Evolutionary conservation across 129 eudicot species (phyloP).

Genomic region (Heracleum sosnowskyi): DNA sequence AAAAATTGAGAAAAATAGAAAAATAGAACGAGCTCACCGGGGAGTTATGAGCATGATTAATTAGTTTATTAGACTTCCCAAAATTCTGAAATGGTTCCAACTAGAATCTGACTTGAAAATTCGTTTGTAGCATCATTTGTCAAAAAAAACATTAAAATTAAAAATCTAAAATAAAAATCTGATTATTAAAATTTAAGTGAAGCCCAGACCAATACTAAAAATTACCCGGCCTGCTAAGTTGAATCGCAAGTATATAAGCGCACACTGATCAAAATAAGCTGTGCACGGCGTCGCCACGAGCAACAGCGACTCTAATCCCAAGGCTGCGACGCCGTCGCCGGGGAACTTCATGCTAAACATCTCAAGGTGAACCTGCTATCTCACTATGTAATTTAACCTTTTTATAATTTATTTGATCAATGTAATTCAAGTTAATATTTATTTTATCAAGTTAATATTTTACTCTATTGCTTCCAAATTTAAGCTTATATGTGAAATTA

Average conservation of each 20-base stretch:
- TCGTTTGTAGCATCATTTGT: no score
- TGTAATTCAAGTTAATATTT: no score
- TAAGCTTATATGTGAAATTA: background rate
- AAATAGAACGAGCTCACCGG: no score
- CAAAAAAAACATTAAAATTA: no score
- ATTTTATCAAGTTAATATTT: background rate
- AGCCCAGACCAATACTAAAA: background rate
- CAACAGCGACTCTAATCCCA: background rate
- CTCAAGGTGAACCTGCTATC: background rate
- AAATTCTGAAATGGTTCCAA: no score
- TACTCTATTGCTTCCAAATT: background rate
- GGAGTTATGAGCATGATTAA: no score
- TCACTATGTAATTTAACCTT: background rate
- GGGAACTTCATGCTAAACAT: background rate
- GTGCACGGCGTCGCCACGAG: conserved; percentile 2
- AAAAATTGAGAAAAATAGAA: no score
- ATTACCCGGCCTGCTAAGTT: background rate
- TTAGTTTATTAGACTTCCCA: no score
- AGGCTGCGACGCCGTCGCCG: background rate
- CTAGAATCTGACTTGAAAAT: no score
- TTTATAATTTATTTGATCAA: background rate
- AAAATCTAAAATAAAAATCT: no score
- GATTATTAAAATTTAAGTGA: background rate
- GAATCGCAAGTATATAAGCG: background rate
- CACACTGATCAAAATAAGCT: background rate